phyloP scores from a whole-genome alignment of 345 rosid genomes.

The Populus euphratica region DNA sequence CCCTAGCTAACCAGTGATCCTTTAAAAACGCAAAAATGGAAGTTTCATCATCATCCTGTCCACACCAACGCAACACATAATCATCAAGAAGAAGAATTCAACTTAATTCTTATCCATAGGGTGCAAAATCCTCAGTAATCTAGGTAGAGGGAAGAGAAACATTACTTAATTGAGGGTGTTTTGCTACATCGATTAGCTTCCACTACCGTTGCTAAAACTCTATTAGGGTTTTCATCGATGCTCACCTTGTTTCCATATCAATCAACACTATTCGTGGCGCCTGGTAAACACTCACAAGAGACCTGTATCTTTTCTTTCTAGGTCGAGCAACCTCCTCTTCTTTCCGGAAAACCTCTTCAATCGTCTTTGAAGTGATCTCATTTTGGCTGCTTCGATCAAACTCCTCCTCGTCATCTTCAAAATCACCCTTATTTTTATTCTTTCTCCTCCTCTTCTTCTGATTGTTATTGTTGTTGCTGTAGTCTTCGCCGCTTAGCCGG shows the following conservation, averaged over 20 bases:
- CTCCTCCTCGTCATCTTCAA: background rate
- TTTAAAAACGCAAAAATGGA: background rate
- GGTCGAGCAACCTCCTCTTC: slow-evolving; percentile 23
- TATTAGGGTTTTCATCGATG: background rate
- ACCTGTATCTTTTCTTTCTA: slow-evolving; percentile 32
- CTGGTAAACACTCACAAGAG: slow-evolving; percentile 31
- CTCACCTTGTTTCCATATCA: background rate
- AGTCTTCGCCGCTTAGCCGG: slow-evolving; percentile 43
- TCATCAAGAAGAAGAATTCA: background rate
- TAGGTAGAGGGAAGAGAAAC: background rate
- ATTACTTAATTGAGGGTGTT: background rate
- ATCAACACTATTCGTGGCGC: background rate
- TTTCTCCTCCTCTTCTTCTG: background rate
- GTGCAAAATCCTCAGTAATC: background rate
- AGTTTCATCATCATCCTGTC: background rate
- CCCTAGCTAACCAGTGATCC: background rate
- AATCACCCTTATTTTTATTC: background rate
- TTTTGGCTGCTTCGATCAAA: slow-evolving; percentile 13
- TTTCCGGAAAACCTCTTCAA: slow-evolving; percentile 39
- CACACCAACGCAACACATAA: background rate
- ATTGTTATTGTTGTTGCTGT: background rate
- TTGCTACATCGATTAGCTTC: background rate
- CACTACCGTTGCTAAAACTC: background rate
- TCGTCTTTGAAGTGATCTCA: slow-evolving; percentile 25
- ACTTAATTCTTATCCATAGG: background rate